These are phyloP conservation scores for Pythium sukuiense DNA, from an alignment of 352 stramenopile genomes.

Conservation along the genomic window DNA sequence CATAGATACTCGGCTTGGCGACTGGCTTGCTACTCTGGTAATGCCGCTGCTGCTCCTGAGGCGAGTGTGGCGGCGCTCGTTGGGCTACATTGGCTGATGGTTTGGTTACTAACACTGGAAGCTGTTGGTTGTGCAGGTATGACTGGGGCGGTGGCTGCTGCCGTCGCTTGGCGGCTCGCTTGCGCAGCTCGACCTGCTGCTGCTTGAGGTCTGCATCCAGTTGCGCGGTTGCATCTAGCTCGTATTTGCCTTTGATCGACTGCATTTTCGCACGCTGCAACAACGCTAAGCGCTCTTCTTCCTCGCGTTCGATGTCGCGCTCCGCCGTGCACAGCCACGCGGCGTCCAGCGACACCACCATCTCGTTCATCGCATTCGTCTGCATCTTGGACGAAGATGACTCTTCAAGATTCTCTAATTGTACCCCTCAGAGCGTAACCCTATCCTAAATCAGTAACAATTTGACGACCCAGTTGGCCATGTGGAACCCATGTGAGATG, in stretches of 20 bases:
- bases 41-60: slow-evolving; percentile 35
- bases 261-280: slow-evolving; percentile 22
- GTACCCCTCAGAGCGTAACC: neutral
- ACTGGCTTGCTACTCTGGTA: neutral
- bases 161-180: slow-evolving; percentile 10
- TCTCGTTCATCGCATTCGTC: slow-evolving; percentile 30
- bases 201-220: slow-evolving; percentile 53
- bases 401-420: slow-evolving; percentile 22
- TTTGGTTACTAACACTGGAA: slow-evolving; percentile 8
- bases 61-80: slow-evolving; percentile 11
- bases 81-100: neutral
- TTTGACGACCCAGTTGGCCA: neutral
- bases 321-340: slow-evolving; percentile 64
- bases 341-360: slow-evolving; percentile 42
- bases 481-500: neutral
- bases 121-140: neutral
- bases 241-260: slow-evolving; percentile 47
- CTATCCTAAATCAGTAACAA: neutral
- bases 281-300: slow-evolving; percentile 34
- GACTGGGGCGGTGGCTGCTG: neutral
- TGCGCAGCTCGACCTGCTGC: slow-evolving; percentile 36
- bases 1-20: slow-evolving; percentile 43
- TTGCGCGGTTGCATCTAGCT: slow-evolving; percentile 42
- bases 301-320: slow-evolving; percentile 51
- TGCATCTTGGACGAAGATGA: slow-evolving; percentile 30